Base-by-base conservation (phyloP, 768 basidiomycete genomes). In the Russula foetens region DNA sequence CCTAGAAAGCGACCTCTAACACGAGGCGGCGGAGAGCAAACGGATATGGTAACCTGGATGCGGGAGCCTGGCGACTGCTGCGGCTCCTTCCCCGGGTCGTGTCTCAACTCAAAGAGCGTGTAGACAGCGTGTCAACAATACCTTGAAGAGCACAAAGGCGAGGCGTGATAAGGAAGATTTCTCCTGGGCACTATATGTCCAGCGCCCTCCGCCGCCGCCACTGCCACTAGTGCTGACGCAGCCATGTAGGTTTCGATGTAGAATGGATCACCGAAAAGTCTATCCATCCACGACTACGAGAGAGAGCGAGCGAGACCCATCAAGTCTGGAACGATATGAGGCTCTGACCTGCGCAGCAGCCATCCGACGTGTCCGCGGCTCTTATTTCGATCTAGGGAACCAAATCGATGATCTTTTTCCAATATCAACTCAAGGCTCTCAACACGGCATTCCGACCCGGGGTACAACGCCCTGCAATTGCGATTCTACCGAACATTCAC, bases 101-200 rank as follows among this genome's bases (percentile, higher is more conserved):
- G 84, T 80, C 77, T 80, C 76, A 81, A 80, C 78, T 79, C 74
- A 68, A 65, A 70, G 75, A 76, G 80, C 85, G 83, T 83, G 86
- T 76, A 76, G 75, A 75, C 80, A 76, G 81, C 84, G 77, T 83
- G 82, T 81, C 77, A 71, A 73, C 70, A 70, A 73, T 79, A 74
- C 76, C 80, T 76, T 75, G 79, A 76, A 75, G 75, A 81, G 80
- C 71, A 78, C 75, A 80, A 79, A 61, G 60, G 60, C 28, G 60
- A 56, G 77, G 76, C 78, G 72, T 75, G 79, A 81, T 81, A 79
- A 79, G 80, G 75, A 75, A 77, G 72, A 48, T 68, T 67, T 66
- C 56, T 48, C 57, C 67, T 63, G 48, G 33, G 26, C n/a, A n/a
- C 35, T 33, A 28, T 31, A 43, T 60, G 46, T 35, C 56, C 56